phyloP scores from a whole-genome alignment of 768 basidiomycete genomes.

The Termitomyces sp. region DNA sequence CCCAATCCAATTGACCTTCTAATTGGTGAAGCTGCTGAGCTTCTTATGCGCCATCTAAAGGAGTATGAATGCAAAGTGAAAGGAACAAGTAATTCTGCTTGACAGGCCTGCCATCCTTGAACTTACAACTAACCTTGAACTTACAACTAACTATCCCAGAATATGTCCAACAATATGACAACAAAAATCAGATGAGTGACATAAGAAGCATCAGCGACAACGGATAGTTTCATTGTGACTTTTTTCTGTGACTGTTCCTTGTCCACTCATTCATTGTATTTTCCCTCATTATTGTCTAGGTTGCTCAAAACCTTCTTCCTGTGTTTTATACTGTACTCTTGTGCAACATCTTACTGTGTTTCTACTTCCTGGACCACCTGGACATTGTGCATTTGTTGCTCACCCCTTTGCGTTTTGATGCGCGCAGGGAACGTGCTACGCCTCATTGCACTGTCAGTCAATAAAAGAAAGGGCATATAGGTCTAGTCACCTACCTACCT shows the following conservation, averaged over 20 bases:
- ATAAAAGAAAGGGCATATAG: slow-evolving; percentile 7
- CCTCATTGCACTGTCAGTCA: slow-evolving; percentile 10
- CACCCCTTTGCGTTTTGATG: slow-evolving; percentile 10
- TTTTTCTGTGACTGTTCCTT: background rate
- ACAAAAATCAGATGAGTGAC: slow-evolving; percentile 82
- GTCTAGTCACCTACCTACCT: too few relatives aligned
- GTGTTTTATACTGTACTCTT: slow-evolving; percentile 15
- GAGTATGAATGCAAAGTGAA: slow-evolving; percentile 94
- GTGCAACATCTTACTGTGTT: slow-evolving; percentile 8
- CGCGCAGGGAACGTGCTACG: slow-evolving; percentile 11
- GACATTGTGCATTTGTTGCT: background rate
- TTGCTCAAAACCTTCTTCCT: slow-evolving; percentile 3
- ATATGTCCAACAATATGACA: slow-evolving; percentile 81
- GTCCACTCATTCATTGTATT: slow-evolving; percentile 7
- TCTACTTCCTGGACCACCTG: slow-evolving; percentile 11
- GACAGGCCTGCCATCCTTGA: background rate
- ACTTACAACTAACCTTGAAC: slow-evolving; percentile 53
- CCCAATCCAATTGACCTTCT: slow-evolving; percentile 98
- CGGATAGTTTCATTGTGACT: slow-evolving; percentile 32
- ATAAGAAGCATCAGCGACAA: slow-evolving; percentile 79
- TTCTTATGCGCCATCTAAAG: slow-evolving; percentile 96
- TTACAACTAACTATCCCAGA: too few relatives aligned
- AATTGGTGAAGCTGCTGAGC: slow-evolving; percentile 95
- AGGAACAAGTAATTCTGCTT: slow-evolving; percentile 41
- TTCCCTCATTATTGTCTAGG: slow-evolving; percentile 7